These are phyloP conservation scores for Effrenium voratum DNA, from an alignment of 73 alveolate species.

Conservation along the genomic window DNA sequence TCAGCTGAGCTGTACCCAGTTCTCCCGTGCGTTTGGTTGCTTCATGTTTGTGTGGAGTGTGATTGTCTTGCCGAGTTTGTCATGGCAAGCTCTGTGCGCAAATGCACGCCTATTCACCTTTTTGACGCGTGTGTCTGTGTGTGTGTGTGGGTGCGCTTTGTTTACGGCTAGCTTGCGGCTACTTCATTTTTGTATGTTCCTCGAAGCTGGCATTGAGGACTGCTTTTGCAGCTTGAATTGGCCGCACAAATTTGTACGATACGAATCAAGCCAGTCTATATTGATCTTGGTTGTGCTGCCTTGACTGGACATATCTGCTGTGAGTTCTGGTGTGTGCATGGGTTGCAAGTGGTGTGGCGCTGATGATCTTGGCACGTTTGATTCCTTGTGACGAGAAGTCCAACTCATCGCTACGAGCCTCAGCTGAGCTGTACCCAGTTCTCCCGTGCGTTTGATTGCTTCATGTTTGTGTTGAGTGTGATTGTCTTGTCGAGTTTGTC, in stretches of 20 bases:
- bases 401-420: slow-evolving; percentile 93
- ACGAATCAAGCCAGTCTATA: background rate
- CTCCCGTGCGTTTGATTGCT: no score
- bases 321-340: background rate
- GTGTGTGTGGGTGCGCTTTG: no score
- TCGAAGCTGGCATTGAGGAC: background rate
- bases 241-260: background rate
- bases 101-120: no score
- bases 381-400: slow-evolving; percentile 19
- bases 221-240: background rate
- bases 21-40: no score
- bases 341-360: background rate
- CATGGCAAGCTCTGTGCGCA: no score
- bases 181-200: no score
- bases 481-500: no score
- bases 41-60: background rate
- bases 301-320: background rate
- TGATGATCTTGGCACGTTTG: slow-evolving; percentile 57
- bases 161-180: no score
- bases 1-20: background rate
- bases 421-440: background rate
- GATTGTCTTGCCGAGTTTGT: background rate
- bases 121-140: no score
- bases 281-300: background rate
- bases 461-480: no score